These are phyloP conservation scores for Ophiostoma sp. DNA, from an alignment of 2,329 filamentous ascomycete genomes.

Conservation along the genomic window DNA sequence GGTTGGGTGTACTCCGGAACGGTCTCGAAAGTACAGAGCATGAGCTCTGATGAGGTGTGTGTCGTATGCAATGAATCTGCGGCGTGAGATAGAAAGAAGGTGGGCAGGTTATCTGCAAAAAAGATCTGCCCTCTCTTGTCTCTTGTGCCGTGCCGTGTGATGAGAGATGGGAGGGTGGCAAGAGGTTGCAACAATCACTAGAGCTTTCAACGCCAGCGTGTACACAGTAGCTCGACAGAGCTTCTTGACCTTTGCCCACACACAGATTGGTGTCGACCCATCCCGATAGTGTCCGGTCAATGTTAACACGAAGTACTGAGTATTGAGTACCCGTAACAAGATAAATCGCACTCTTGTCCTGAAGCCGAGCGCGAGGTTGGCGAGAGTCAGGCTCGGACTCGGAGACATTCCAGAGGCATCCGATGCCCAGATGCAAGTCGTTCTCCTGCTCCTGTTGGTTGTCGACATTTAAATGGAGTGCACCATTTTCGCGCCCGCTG, in stretches of 20 bases:
- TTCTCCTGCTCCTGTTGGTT: slow-evolving; percentile 6
- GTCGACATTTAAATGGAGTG: slow-evolving; percentile 1
- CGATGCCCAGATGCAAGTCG: neutral
- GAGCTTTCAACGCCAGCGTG: neutral
- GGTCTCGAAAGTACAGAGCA: neutral
- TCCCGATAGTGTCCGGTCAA: slow-evolving; percentile 12
- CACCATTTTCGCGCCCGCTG: slow-evolving; percentile 4
- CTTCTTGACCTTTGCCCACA: neutral
- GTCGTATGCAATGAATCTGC: neutral
- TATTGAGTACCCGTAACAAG: neutral
- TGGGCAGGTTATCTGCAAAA: neutral
- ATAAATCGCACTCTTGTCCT: neutral
- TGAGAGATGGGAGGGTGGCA: neutral
- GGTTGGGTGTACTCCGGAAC: neutral
- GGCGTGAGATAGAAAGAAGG: neutral
- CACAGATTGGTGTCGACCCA: neutral
- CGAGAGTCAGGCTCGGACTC: neutral
- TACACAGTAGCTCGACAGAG: neutral
- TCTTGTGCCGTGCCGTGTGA: neutral
- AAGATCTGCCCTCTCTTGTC: neutral
- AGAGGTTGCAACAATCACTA: neutral
- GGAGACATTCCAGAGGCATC: slow-evolving; percentile 6
- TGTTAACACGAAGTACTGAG: no score
- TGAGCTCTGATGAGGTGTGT: neutral
- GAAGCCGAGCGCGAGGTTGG: slow-evolving; percentile 7